A percentile compares a stretch with the other conserved stretches of the same genome.
phyloP scores from a whole-genome alignment of 2,329 filamentous ascomycete genomes.

The Acephala macrosclerotiorum region DNA sequence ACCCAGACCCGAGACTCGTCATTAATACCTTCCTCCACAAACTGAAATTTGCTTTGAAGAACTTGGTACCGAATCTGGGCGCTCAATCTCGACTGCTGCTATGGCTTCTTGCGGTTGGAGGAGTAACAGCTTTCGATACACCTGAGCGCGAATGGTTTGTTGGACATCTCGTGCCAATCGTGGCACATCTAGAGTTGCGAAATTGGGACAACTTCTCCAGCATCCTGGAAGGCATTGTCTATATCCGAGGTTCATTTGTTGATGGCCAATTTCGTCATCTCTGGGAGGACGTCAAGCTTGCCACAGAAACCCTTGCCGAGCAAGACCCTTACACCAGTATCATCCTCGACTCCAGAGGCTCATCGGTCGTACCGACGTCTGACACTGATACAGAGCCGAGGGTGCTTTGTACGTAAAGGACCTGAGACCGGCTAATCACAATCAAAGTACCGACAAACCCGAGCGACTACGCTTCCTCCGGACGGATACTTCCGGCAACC shows the following conservation, averaged over 20 bases:
- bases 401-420: not conserved
- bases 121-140: constrained; percentile 7
- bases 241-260: not conserved
- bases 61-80: not conserved
- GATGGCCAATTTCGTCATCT: constrained; percentile 7
- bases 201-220: constrained; percentile 12
- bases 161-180: constrained; percentile 13
- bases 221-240: constrained; percentile 6
- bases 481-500: not conserved
- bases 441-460: not conserved
- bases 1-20: constrained; percentile 18
- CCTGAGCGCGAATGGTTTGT: constrained; percentile 21
- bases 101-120: constrained; percentile 18
- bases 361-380: not conserved
- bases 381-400: not conserved
- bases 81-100: not conserved
- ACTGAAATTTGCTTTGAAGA: constrained; percentile 11
- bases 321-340: constrained; percentile 1
- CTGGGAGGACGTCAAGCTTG: constrained; percentile 17
- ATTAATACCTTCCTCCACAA: constrained; percentile 19
- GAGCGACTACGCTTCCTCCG: not conserved
- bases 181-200: constrained; percentile 12
- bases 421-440: not conserved
- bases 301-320: not conserved
- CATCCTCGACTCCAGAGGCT: not conserved